Evolutionary conservation across 306 rosid species (phyloP).

Genomic region (Oemleria cerasiformis): DNA sequence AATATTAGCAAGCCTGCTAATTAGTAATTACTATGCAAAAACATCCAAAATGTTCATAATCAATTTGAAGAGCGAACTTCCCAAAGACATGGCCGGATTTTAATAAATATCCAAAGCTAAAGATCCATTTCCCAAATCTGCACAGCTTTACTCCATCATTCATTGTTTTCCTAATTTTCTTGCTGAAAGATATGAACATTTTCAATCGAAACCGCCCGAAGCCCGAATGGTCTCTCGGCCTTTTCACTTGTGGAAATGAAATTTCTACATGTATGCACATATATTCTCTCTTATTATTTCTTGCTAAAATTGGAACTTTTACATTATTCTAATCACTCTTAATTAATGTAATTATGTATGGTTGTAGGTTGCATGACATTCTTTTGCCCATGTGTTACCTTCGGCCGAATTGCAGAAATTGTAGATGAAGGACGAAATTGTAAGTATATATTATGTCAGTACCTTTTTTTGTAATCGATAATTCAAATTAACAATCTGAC

Average conservation of each 20-base stretch:
- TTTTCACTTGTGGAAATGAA: conserved; percentile 33
- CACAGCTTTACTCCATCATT: not conserved
- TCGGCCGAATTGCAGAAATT: conserved; percentile 26
- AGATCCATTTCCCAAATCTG: not conserved
- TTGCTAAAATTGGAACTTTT: not conserved
- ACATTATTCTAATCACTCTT: not conserved
- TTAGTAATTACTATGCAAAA: not conserved
- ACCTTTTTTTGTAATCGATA: not conserved
- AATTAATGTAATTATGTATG: not conserved
- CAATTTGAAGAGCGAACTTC: not conserved
- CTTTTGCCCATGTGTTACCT: conserved; percentile 26
- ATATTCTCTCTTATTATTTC: not conserved
- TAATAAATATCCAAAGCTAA: conserved; percentile 29
- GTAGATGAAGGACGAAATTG: conserved; percentile 25
- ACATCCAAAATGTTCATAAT: not conserved
- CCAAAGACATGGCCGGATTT: conserved; percentile 37
- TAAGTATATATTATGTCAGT: conserved; percentile 5
- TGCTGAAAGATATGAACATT: conserved; percentile 18
- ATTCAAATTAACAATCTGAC: not conserved
- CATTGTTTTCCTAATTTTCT: not conserved
- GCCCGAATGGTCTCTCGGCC: conserved; percentile 36
- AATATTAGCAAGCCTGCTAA: not conserved
- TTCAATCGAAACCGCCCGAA: conserved; percentile 15
- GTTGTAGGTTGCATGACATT: conserved; percentile 27
- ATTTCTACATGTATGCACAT: conserved; percentile 31